A percentile compares a stretch with the other conserved stretches of the same genome.
Conservation (phyloP, 1,284 basidiomycete species). For the Tremellales sp. region DNA sequence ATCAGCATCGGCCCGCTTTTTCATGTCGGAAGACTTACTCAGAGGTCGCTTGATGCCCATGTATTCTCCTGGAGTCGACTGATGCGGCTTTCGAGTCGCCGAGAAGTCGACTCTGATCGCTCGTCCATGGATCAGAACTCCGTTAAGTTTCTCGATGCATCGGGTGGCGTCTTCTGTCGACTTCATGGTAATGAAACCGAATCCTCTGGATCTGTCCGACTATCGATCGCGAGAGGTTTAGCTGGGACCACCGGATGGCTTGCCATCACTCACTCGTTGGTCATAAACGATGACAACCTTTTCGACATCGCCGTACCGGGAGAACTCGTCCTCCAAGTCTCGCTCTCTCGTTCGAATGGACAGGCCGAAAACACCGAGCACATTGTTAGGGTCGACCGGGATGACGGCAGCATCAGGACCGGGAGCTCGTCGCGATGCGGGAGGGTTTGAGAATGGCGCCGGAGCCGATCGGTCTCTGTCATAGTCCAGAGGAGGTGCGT, state of each 20-base stretch:
- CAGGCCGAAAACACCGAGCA: conserved; percentile 93
- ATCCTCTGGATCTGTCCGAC: conserved; percentile 94
- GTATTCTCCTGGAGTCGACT: conserved; percentile 96
- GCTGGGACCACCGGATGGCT: background rate
- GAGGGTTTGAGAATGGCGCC: conserved; percentile 2
- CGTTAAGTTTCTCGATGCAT: conserved; percentile 89
- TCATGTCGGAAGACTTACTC: conserved; percentile 13
- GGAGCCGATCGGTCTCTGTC: conserved; percentile 1
- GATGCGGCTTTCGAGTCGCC: conserved; percentile 86
- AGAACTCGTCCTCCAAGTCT: conserved; percentile 92
- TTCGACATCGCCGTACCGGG: conserved; percentile 80
- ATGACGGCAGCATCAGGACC: too few species aligned
- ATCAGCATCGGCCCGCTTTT: too few species aligned
- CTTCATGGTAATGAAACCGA: conserved; percentile 95
- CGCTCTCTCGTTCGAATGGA: conserved; percentile 91
- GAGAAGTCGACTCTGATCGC: conserved; percentile 96
- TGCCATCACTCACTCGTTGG: conserved; percentile 68
- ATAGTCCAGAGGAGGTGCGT: conserved; percentile 1
- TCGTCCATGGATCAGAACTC: conserved; percentile 89
- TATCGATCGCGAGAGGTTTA: conserved; percentile 38
- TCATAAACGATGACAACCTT: conserved; percentile 99
- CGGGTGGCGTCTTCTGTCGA: conserved; percentile 77
- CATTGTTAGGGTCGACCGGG: conserved; percentile 75
- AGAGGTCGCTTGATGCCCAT: conserved; percentile 78
- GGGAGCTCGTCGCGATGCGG: conserved; percentile 15